Base-by-base conservation (phyloP, 352 stramenopile species). In the Blastocystis sp. region DNA sequence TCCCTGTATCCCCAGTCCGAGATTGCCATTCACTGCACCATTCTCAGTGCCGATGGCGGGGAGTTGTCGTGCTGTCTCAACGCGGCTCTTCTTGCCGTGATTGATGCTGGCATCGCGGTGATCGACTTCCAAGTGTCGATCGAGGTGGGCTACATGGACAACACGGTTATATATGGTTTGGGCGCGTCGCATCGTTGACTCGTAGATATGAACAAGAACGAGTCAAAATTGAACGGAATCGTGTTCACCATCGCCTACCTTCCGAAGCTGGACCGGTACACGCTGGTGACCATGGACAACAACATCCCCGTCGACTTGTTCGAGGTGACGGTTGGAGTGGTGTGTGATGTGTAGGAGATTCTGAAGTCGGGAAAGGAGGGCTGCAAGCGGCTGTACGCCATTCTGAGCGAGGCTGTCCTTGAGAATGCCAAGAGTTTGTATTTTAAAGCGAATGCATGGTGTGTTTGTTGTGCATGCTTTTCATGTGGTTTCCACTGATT, bases 251-350 rank as follows among this genome's bases (percentile, higher is more conserved):
- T 88, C 31, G 78, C 78, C n/a, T 88, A 78, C 24, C 65, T 88
- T 9, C 78, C 78, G 26, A 74, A 78, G 45, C 29, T 45, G 26
- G 65, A 88, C 55, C 26, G 33, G 24, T 88, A 66, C 51, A 74
- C 78, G n/a, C 59, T 88, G 0, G 60, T 70, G 29, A 88, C 78
- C 0, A 80, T 88, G 78, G 59, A 88, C 35, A 78, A 51, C 31
- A 88, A 88, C 45, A 88, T 88, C 63, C 78, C 78, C 10, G n/a
- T 88, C 26, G 65, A 88, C 9, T 12, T 88, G 31, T 88, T 88
- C 29, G 60, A 88, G 31, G 78, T 88, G 41, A n/a, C 13, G 1
- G 45, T n/a, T 9, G 3, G 41, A 13, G 31, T 50, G 6, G 37
- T 19, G 13, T 31, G 3, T 80, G 9, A 78, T 70, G 24, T 55